Evolutionary conservation across 225 moss, liverwort and hornwort species (phyloP), one percentile per base, ranked within the genome.

Genomic region (Lunularia cruciata): DNA sequence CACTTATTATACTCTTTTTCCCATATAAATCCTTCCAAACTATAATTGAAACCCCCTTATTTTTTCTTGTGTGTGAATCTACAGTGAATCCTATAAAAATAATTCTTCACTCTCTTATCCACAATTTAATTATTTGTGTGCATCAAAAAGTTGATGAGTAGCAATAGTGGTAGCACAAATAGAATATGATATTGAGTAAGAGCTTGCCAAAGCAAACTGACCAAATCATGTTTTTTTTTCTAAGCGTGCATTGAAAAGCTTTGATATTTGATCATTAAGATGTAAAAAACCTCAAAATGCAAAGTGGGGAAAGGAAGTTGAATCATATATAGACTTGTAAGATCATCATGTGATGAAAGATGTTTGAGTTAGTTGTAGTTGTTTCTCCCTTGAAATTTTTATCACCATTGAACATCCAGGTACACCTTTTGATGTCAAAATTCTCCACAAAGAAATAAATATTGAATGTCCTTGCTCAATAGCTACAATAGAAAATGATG

Each of bases 301-400:
- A 6, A 6, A 13, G 40, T 3, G 54, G 27, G 25, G 4, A 30
- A 30, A 13, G 28, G 16, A 7, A 14, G 60, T 35, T 9, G 20
- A 36, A 60, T 37, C 0, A 60, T 60, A 35, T 31, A 56, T 30
- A 56, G n/a, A 60, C 60, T 36, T 60, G 60, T 18, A n/a, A 35
- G 23, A 60, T 34, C 34, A 15, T 12, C 19, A 16, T 36, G 60
- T 35, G 60, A 60, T 16, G 60, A 34, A 0, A 60, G 60, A 33
- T 15, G 3, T 36, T 60, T 60, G 36, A 60, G 60, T n/a, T 14
- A 18, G 2, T 4, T 2, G n/a, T 60, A 35, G 20, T 35, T 30
- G 12, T 20, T 37, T 2, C 60, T n/a, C 60, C 60, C 35, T 1
- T 19, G 8, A n/a, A n/a, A n/a, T n/a, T n/a, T n/a, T 20, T 35